A percentile compares a stretch with the other conserved stretches of the same genome.
Conservation (phyloP, 257 asterid species). For the Misopates orontium region DNA sequence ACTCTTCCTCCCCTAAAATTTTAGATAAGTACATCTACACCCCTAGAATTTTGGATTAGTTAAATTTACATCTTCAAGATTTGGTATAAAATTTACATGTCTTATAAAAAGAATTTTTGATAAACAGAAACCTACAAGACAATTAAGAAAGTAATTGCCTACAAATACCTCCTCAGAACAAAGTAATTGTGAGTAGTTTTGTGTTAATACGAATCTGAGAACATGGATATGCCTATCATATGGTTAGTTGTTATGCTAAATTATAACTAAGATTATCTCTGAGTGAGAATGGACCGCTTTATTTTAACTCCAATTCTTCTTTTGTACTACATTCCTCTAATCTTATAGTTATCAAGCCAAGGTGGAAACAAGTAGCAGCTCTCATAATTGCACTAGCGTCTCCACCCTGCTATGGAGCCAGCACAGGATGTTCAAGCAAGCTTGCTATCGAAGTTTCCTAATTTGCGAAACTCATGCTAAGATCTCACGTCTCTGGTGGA, state of each 20-base stretch:
- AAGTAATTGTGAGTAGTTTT: not conserved
- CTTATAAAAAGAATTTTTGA: too few species aligned
- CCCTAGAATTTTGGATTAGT: too few species aligned
- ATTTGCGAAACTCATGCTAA: slow-evolving; percentile 49
- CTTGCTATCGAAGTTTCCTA: slow-evolving; percentile 40
- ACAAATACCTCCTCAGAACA: too few species aligned
- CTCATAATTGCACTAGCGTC: slow-evolving; percentile 6
- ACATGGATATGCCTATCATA: not conserved
- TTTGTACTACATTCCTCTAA: not conserved
- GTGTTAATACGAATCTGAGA: slow-evolving; percentile 16
- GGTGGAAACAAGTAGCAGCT: not conserved
- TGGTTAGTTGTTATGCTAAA: slow-evolving; percentile 32
- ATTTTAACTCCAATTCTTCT: not conserved
- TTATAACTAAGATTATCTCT: too few species aligned
- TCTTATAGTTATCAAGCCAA: too few species aligned
- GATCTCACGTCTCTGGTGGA: slow-evolving; percentile 60
- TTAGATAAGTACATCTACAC: too few species aligned
- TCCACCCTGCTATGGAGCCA: slow-evolving; percentile 30
- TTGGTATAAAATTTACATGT: too few species aligned
- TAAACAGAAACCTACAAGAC: not conserved
- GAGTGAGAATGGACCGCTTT: not conserved
- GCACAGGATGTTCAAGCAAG: slow-evolving; percentile 47
- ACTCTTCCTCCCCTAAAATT: too few species aligned
- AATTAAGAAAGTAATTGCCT: too few species aligned
- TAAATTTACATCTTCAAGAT: too few species aligned